Conservation (phyloP, 768 basidiomycete genomes). For the Tremella yokohamensis region DNA sequence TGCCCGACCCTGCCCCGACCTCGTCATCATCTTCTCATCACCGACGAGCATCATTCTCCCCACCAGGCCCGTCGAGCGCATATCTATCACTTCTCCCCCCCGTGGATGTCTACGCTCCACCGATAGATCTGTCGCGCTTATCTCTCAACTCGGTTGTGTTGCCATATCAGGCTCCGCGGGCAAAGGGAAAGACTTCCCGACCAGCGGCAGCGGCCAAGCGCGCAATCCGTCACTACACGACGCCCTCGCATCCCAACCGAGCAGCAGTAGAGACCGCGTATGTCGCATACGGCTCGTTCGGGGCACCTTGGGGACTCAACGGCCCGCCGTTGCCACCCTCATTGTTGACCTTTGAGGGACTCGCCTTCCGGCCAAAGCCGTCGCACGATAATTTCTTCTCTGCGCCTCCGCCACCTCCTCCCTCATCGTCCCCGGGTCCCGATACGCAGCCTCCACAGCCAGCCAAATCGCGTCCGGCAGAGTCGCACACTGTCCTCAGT, state of each 20-base stretch:
- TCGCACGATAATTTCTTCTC: not conserved
- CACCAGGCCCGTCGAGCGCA: conserved; percentile 6
- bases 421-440: not conserved
- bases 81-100: conserved; percentile 26
- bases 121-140: conserved; percentile 10
- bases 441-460: conserved; percentile 7
- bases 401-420: conserved; percentile 9
- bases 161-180: conserved; percentile 8
- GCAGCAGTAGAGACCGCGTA: not conserved
- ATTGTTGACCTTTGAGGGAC: not conserved
- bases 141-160: conserved; percentile 7
- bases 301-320: not conserved
- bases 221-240: not conserved
- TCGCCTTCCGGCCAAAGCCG: not conserved
- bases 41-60: conserved; percentile 4
- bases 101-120: conserved; percentile 20
- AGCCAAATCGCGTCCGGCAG: conserved; percentile 1
- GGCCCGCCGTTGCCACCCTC: conserved; percentile 6
- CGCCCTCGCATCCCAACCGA: conserved; percentile 1
- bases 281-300: not conserved
- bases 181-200: not conserved
- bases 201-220: not conserved
- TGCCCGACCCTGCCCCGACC: conserved; percentile 3
- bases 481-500: conserved; percentile 1
- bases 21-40: conserved; percentile 6